A percentile compares a stretch with the other conserved stretches of the same genome.
These are phyloP conservation scores for Fusarium tupiense DNA, from an alignment of 2,329 filamentous ascomycete genomes.

Conservation along the genomic window DNA sequence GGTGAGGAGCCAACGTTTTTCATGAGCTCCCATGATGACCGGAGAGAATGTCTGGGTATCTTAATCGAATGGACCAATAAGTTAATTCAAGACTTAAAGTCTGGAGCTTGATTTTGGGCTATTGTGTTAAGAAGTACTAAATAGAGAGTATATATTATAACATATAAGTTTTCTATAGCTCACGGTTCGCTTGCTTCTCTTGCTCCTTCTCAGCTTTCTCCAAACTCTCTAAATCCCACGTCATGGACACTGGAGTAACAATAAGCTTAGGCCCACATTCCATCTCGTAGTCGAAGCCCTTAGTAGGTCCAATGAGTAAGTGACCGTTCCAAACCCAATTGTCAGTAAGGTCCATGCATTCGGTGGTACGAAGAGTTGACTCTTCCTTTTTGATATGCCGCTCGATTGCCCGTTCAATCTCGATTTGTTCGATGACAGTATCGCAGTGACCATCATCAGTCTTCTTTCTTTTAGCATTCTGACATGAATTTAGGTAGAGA, in stretches of 20 bases:
- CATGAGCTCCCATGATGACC: no score
- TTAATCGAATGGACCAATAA: no score
- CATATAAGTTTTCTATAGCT: not conserved
- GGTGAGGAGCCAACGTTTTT: no score
- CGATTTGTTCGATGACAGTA: not conserved
- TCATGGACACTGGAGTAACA: not conserved
- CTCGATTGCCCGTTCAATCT: not conserved
- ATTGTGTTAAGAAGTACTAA: no score
- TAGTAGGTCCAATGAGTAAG: not conserved
- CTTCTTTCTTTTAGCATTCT: fast-evolving
- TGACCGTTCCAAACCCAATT: not conserved
- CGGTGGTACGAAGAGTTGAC: fast-evolving
- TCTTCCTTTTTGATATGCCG: not conserved
- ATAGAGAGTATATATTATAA: no score
- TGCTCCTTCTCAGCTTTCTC: not conserved
- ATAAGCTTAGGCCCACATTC: not conserved
- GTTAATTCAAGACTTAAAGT: no score
- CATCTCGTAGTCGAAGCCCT: not conserved
- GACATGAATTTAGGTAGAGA: fast-evolving
- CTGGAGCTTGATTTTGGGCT: no score
- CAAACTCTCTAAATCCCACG: not conserved
- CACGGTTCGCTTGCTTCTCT: not conserved
- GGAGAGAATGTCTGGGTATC: no score
- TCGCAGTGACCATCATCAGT: not conserved
- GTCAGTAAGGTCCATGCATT: not conserved